Percentiles rank a stretch among this genome's conserved stretches.
phyloP scores from a whole-genome alignment of 495 filamentous ascomycete species.

The Podospora conica region DNA sequence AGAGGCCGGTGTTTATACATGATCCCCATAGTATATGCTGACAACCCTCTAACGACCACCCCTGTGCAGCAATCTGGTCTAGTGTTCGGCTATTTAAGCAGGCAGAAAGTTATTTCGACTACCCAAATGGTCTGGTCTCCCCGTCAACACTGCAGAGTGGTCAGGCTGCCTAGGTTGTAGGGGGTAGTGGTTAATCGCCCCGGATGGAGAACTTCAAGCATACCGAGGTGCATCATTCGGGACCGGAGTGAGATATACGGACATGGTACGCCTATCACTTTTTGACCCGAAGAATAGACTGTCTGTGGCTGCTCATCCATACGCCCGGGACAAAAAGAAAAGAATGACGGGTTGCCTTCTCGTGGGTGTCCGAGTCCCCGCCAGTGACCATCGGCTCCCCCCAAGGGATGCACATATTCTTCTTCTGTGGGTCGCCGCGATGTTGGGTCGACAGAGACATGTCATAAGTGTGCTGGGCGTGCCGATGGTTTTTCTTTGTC shows the following conservation, averaged over 20 bases:
- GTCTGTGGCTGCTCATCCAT: too few species aligned
- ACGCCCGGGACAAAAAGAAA: background rate
- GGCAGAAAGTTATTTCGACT: too few species aligned
- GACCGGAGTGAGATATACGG: background rate
- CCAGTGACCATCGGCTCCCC: background rate
- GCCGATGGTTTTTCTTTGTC: background rate
- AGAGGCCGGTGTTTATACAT: background rate
- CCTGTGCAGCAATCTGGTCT: background rate
- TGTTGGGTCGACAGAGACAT: background rate
- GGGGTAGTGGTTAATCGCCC: background rate
- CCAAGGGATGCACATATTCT: background rate
- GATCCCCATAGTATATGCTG: background rate
- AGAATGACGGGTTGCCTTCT: background rate
- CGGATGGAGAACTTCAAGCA: background rate
- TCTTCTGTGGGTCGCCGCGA: background rate
- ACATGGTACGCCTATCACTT: too few species aligned
- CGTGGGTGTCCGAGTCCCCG: background rate
- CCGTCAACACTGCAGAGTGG: background rate
- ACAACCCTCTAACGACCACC: background rate
- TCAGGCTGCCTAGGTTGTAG: background rate
- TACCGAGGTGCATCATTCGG: background rate
- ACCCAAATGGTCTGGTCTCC: background rate
- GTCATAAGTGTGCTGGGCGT: background rate
- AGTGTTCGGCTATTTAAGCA: background rate
- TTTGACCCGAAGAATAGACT: too few species aligned